Percentiles rank a stretch among this genome's conserved stretches.
Evolutionary conservation across 208 protist genomes (phyloP).

Genomic region (Herpetomonas samuelpessoai): DNA sequence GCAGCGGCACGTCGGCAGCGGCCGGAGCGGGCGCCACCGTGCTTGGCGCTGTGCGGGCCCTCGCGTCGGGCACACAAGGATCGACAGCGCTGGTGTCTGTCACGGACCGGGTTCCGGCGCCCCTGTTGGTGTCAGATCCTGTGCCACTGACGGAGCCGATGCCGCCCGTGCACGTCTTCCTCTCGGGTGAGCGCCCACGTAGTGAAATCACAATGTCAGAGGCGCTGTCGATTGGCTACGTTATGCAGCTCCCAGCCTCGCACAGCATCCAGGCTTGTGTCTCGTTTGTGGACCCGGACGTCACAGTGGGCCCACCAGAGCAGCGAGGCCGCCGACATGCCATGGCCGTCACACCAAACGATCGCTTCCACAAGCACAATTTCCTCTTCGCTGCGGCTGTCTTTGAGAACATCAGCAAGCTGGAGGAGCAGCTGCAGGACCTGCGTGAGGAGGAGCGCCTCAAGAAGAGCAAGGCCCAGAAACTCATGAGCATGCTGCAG

Average conservation of each 20-base stretch:
- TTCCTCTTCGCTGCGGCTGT: conserved; percentile 75
- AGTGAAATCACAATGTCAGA: conserved; percentile 67
- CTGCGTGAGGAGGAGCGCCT: conserved; percentile 18
- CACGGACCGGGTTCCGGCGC: background rate
- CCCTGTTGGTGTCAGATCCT: background rate
- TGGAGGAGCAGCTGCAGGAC: conserved; percentile 29
- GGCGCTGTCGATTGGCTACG: conserved; percentile 69
- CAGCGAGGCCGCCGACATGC: conserved; percentile 58
- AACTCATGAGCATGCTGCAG: conserved; percentile 61
- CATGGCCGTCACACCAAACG: conserved; percentile 76
- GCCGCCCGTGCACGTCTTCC: conserved; percentile 75
- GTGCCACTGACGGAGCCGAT: background rate
- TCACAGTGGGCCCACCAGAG: conserved; percentile 62
- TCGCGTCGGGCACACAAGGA: background rate
- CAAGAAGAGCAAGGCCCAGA: conserved; percentile 39
- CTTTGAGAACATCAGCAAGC: conserved; percentile 38
- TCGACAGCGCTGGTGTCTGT: background rate
- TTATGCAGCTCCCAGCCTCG: conserved; percentile 74
- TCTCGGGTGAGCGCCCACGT: conserved; percentile 47
- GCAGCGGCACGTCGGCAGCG: too few relatives aligned
- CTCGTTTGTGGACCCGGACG: conserved; percentile 75
- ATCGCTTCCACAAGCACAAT: conserved; percentile 68
- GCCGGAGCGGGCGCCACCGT: too few relatives aligned
- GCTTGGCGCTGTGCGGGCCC: background rate
- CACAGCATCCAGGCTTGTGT: conserved; percentile 73